Percentiles rank a stretch among this genome's conserved stretches.
Evolutionary conservation across 208 protist species (phyloP).

Genomic region (Acanthamoeba royreba): DNA sequence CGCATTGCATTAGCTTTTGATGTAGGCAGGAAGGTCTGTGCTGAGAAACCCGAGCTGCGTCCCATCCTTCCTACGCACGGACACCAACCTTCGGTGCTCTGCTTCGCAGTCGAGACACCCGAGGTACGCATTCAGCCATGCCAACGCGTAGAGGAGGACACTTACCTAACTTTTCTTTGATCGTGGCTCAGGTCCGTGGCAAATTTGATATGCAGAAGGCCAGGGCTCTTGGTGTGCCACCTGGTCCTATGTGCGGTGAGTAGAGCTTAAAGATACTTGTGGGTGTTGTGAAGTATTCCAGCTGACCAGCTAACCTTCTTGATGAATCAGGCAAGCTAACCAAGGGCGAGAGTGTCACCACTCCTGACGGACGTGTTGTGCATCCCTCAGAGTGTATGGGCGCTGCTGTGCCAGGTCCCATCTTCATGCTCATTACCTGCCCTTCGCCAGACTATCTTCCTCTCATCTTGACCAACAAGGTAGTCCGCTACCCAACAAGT

Average conservation of each 20-base stretch:
- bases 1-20: neutral
- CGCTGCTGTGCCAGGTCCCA: neutral
- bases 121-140: neutral
- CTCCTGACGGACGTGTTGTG: neutral
- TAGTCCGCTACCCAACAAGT: neutral
- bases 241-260: neutral
- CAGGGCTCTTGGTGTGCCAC: conserved; percentile 56
- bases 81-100: neutral
- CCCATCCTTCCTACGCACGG: neutral
- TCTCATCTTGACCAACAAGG: neutral
- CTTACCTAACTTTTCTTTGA: neutral
- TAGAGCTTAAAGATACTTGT: no score
- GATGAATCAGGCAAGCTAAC: neutral
- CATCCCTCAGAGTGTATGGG: neutral
- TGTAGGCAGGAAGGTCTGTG: neutral
- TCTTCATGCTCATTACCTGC: neutral
- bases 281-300: no score
- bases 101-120: neutral
- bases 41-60: neutral
- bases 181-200: conserved; percentile 40
- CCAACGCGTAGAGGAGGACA: neutral
- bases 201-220: conserved; percentile 58
- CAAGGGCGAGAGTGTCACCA: neutral
- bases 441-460: neutral
- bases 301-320: neutral